Evolutionary conservation across 1,139 yeast species (phyloP), one percentile per base, ranked within the genome.

Genomic region (Debaryomycetaceae sp.): DNA sequence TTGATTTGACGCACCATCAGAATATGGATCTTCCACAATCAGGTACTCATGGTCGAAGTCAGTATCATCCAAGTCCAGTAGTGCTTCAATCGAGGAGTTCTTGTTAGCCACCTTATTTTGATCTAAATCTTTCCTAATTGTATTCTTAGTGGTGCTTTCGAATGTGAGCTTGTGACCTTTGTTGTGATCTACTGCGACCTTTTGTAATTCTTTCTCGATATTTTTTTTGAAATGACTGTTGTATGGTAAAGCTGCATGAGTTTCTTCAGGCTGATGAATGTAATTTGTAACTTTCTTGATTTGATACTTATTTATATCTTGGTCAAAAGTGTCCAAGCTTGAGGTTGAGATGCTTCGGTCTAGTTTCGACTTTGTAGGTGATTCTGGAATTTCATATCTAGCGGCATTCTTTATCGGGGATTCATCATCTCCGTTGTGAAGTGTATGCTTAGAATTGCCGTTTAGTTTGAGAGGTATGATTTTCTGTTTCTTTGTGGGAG

Each of bases 11-110:
- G 11, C 44, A 37, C 7, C 35, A 6, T 3, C 47, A 22, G 34
- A 41, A 40, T 17, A 49, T 34, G 52, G 54, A 24, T 59, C 57
- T 2, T 59, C 44, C 6, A 63, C 53, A 4, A 63, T 54, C 58
- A 56, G 62, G 43, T 55, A 64, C 38, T 62, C 59, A n/a, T 64
- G 66, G 23, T 63, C 67, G 40, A 57, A 58, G 23, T 49, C 53
- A 35, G 42, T 41, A 36, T 42, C 31, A 24, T 17, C 27, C 23
- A 34, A 33, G 8, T 42, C 46, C 8, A 40, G 13, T 6, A 23
- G 34, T 24, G 43, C 49, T 14, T 17, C 11, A 27, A 3, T 27
- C 4, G 8, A 8, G 3, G 31, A 8, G 11, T 11, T 27, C 11
- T 7, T 8, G 11, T 27, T 27, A 27, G 3, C 31, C 11, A 27